phyloP scores from a whole-genome alignment of 306 rosid species.

The Cicer chorassanicum region DNA sequence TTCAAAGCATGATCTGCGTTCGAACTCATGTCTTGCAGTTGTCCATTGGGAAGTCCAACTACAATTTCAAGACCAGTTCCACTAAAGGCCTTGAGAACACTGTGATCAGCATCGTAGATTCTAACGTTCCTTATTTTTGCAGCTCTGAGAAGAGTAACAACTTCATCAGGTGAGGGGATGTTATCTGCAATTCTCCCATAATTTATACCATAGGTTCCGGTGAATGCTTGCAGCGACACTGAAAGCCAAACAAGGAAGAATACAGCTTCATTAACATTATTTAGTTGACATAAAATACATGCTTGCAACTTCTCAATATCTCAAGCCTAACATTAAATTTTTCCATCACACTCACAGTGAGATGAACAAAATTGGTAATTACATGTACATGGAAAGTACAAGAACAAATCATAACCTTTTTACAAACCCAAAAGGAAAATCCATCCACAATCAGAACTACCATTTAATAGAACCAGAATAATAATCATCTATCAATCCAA shows the following conservation, averaged over 20 bases:
- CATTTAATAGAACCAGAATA: constrained; percentile 38
- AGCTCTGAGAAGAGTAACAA: constrained; percentile 84
- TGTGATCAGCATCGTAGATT: constrained; percentile 84
- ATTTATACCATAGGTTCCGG: constrained; percentile 92
- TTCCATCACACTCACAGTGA: not conserved
- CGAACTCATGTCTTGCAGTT: constrained; percentile 73
- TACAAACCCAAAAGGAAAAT: constrained; percentile 22
- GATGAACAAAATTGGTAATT: constrained; percentile 8
- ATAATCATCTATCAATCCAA: constrained; percentile 7
- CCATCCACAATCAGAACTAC: constrained; percentile 6
- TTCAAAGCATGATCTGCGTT: constrained; percentile 76
- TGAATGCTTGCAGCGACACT: constrained; percentile 76
- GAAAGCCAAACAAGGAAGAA: constrained; percentile 43
- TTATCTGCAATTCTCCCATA: constrained; percentile 90
- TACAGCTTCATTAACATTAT: constrained; percentile 47
- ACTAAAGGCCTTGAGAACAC: constrained; percentile 84
- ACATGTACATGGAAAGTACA: constrained; percentile 33
- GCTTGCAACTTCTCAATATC: constrained; percentile 12
- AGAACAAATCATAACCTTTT: constrained; percentile 26
- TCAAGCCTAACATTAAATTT: constrained; percentile 13
- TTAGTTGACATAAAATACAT: constrained; percentile 22
- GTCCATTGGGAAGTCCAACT: constrained; percentile 73
- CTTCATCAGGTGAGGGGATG: constrained; percentile 89
- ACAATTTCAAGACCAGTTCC: constrained; percentile 92
- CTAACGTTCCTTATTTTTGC: constrained; percentile 83